Evolutionary conservation across 2,329 filamentous ascomycete genomes (phyloP), one percentile per base, ranked within the genome.

Genomic region (Colletotrichum cordylinicola): DNA sequence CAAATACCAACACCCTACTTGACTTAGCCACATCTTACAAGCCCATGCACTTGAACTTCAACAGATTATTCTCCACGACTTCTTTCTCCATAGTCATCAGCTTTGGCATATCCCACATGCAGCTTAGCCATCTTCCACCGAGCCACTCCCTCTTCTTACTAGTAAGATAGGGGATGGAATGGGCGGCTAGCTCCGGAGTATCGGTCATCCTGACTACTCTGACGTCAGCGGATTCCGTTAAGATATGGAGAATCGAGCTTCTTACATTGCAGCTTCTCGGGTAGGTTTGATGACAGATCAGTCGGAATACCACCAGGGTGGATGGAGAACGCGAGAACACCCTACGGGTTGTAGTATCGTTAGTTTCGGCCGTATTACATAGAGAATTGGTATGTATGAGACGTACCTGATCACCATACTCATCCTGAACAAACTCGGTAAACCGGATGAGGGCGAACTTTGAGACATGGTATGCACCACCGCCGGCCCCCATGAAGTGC

Each of bases 361-460:
- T 4, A 35, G 13, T 12, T 18, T 62, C 15, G 16, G 2, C 55
- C 24, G 5, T 43, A 31, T 31, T 31, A 2, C 29, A 2, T 31
- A 8, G 29, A 31, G 29, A 8, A 6, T 6, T 31, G 29, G 43
- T 9, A n/a, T 52, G 2, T n/a, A 0, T 21, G 43, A 8, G n/a
- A 21, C 43, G 15, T 56, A 76, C 74, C 66, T 73, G 73, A 24
- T 67, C 65, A 4, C 78, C 82, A 78, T 90, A 87, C 61, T 91
- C 90, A 0, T 80, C 80, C 52, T 84, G 82, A 10, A 90, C 76
- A 76, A 86, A 88, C 78, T 91, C 89, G 1, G 86, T 88, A 60
- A 91, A 83, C 13, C 88, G 83, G 18, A 87, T 78, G 31, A 90
- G 77, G 4, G 89, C 90, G 37, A 90, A 81, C 79, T 91, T 91